phyloP scores from a whole-genome alignment of 495 filamentous ascomycete genomes.

The Mycothermus thermophilus region DNA sequence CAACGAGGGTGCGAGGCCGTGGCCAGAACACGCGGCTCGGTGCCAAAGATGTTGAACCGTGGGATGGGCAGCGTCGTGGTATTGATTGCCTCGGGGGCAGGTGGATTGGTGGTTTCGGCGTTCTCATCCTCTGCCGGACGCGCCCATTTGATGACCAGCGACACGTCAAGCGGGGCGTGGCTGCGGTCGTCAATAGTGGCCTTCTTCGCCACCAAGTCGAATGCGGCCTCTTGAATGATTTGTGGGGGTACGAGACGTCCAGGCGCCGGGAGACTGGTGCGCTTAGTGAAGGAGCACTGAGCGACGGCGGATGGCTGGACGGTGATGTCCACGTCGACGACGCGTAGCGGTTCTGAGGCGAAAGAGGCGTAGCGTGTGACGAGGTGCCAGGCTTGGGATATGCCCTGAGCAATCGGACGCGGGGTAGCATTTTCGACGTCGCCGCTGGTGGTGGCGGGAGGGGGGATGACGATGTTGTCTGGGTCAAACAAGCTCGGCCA shows the following conservation, averaged over 20 bases:
- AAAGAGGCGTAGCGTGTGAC: conserved; percentile 59
- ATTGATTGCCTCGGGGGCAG: conserved; percentile 20
- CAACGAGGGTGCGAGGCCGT: conserved; percentile 33
- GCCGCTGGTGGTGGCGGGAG: conserved; percentile 1
- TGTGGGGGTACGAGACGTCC: conserved; percentile 36
- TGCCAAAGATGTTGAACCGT: conserved; percentile 60
- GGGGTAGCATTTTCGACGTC: conserved; percentile 3
- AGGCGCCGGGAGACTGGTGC: conserved; percentile 13
- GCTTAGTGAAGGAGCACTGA: conserved; percentile 22
- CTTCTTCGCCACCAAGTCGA: conserved; percentile 59
- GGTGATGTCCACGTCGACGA: conserved; percentile 48
- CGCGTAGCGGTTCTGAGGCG: conserved; percentile 51
- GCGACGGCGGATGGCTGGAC: conserved; percentile 39
- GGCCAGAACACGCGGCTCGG: conserved; percentile 79
- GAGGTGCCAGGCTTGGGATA: conserved; percentile 68
- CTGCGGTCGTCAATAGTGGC: conserved; percentile 64
- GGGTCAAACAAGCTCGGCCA: conserved; percentile 78
- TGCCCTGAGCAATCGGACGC: conserved; percentile 32
- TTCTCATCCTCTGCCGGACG: conserved; percentile 21
- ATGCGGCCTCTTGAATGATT: conserved; percentile 54
- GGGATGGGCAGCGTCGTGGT: conserved; percentile 55
- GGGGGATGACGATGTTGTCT: conserved; percentile 27
- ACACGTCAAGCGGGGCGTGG: conserved; percentile 55
- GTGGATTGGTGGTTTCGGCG: neutral
- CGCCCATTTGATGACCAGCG: conserved; percentile 64